These are phyloP conservation scores for Penicillium longicatenatum DNA, from an alignment of 495 filamentous ascomycete species.

Conservation along the genomic window DNA sequence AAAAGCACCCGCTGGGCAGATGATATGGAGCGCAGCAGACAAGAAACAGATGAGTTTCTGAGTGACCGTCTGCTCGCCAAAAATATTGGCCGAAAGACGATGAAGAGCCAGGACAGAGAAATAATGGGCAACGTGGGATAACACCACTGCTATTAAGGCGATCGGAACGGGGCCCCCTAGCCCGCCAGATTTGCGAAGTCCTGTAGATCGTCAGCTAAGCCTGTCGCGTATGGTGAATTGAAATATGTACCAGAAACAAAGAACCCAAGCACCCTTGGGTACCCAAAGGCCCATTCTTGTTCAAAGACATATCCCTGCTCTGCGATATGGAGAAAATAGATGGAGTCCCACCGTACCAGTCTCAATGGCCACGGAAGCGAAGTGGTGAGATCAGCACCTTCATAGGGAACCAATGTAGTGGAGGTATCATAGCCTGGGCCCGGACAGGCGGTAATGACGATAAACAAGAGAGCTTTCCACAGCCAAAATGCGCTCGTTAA, in stretches of 20 bases:
- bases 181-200: constrained; percentile 27
- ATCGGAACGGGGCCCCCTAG: constrained; percentile 25
- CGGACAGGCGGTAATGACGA: constrained; percentile 63
- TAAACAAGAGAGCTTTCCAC: constrained; percentile 77
- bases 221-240: not conserved
- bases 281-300: constrained; percentile 96
- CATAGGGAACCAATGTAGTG: constrained; percentile 57
- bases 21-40: constrained; percentile 71
- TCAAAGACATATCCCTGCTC: constrained; percentile 79
- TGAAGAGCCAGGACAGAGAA: constrained; percentile 72
- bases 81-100: constrained; percentile 46
- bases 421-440: constrained; percentile 90
- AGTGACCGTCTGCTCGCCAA: constrained; percentile 28
- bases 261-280: constrained; percentile 53
- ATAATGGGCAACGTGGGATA: constrained; percentile 75
- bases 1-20: constrained; percentile 87
- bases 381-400: constrained; percentile 13
- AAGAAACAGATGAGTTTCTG: constrained; percentile 59
- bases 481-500: constrained; percentile 42
- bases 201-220: constrained; percentile 15
- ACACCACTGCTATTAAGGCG: constrained; percentile 56
- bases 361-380: constrained; percentile 41
- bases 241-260: constrained; percentile 48
- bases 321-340: constrained; percentile 77
- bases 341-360: constrained; percentile 86